A percentile compares a stretch with the other conserved stretches of the same genome.
phyloP scores from a whole-genome alignment of 164 flowering plant species.

The Brasenia schreberi region DNA sequence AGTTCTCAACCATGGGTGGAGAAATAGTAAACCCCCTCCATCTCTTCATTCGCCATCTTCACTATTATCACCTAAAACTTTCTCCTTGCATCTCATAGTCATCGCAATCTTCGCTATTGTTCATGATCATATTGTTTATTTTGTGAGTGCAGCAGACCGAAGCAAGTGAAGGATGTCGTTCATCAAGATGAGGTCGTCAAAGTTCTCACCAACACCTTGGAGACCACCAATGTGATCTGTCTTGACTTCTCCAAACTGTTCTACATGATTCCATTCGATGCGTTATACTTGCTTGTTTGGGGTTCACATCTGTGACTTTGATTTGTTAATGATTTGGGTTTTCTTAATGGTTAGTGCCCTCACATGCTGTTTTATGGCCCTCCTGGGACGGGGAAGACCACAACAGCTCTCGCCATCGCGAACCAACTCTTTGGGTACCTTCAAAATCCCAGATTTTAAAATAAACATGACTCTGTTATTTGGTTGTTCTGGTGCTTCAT shows the following conservation, averaged over 20 bases:
- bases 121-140: neutral
- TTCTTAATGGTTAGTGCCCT: slow-evolving; percentile 47
- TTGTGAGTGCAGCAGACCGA: slow-evolving; percentile 58
- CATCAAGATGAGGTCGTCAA: slow-evolving; percentile 95
- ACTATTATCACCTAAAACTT: neutral
- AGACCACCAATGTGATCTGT: slow-evolving; percentile 48
- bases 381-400: slow-evolving; percentile 97
- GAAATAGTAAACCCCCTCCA: slow-evolving; percentile 47
- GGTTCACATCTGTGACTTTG: no score
- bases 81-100: neutral
- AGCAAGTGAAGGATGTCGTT: slow-evolving; percentile 93
- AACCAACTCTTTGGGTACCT: slow-evolving; percentile 82
- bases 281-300: no score
- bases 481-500: no score
- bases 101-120: neutral
- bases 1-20: slow-evolving; percentile 98
- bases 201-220: slow-evolving; percentile 88
- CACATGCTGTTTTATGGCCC: slow-evolving; percentile 99
- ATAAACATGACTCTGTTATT: no score
- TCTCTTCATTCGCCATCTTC: neutral
- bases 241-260: no score
- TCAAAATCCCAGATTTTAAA: neutral
- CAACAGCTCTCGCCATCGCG: slow-evolving; percentile 89
- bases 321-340: neutral
- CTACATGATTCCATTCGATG: no score